Conservation (phyloP, 306 rosid genomes). For the Fragaria nilgerrensis region DNA sequence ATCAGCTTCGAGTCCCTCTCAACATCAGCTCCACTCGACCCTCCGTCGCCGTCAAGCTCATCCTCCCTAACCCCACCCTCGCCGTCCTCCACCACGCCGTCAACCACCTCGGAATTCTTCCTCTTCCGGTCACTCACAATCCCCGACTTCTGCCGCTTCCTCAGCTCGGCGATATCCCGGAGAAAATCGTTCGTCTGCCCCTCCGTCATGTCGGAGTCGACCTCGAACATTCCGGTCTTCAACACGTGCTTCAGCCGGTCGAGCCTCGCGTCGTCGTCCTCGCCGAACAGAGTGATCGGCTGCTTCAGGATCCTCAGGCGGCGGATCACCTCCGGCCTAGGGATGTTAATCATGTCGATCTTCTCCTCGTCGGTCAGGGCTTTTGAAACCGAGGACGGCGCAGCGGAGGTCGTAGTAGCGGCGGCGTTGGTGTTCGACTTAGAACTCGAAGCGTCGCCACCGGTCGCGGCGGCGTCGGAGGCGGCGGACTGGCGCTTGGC, state of each 20-base stretch:
- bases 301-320: conserved; percentile 90
- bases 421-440: conserved; percentile 30
- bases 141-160: conserved; percentile 95
- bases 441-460: conserved; percentile 5
- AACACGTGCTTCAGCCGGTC: conserved; percentile 78
- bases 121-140: conserved; percentile 84
- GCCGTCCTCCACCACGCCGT: conserved; percentile 66
- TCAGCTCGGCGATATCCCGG: conserved; percentile 85
- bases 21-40: conserved; percentile 63
- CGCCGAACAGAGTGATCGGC: conserved; percentile 91
- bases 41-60: conserved; percentile 65
- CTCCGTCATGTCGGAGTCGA: conserved; percentile 93
- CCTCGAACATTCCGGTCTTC: conserved; percentile 83
- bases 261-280: conserved; percentile 81
- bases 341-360: conserved; percentile 80
- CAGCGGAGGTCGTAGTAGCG: conserved; percentile 29
- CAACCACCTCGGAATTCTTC: conserved; percentile 59
- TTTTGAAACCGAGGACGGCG: conserved; percentile 42
- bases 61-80: conserved; percentile 78
- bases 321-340: conserved; percentile 79
- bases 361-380: conserved; percentile 66
- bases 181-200: conserved; percentile 96
- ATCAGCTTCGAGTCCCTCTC: conserved; percentile 77
- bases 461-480: conserved; percentile 30
- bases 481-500: conserved; percentile 44